Base-by-base conservation (phyloP, 2,329 filamentous ascomycete species). In the Amesomyces nigricolor region DNA sequence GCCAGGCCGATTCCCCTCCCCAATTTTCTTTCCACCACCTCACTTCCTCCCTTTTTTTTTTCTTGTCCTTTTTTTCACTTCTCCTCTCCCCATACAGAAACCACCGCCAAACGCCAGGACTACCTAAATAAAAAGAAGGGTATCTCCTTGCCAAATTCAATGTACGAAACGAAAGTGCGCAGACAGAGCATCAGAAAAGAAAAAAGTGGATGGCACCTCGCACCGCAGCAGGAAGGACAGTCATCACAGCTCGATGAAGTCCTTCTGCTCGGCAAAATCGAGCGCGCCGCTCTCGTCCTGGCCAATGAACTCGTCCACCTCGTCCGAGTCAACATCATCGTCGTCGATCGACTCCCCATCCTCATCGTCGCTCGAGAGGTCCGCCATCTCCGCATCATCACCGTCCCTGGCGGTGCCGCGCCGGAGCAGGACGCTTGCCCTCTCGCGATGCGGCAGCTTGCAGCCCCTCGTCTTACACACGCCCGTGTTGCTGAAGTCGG, bases 401-500 rank as follows among this genome's bases (percentile, higher is more conserved):
- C 56, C 73, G 73, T 35, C 32, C 32, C 79, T 77, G 70, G 80
- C 82, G 70, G 82, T 79, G 1, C 50, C 40, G 70, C 86, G 85
- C 67, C 89, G 87, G 66, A 26, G 22, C 22, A 86, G 79, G 68
- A 86, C 77, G 76, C 88, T 91, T 68, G 91, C 91, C 72, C 89
- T 85, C 74, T 94, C 89, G 69, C 92, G 83, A 73, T 99, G 94
- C 57, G 85, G 87, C 53, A 96, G 80, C 69, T 87, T 88, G 77
- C 92, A 97, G 62, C 86, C 85, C 72, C 86, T 84, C 69, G 81
- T 84, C 69, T 84, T 85, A 81, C 94, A 99, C 60, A 78, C 77
- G 65, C 92, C 92, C 58, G 82, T 89, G 73, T 96, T 95, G 79
- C 89, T 89, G 76, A 95, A 96, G 70, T 95, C 88, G 60, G 94